Evolutionary conservation across 2,329 filamentous ascomycete species (phyloP).

Genomic region (Dothideomycetidae sp.): DNA sequence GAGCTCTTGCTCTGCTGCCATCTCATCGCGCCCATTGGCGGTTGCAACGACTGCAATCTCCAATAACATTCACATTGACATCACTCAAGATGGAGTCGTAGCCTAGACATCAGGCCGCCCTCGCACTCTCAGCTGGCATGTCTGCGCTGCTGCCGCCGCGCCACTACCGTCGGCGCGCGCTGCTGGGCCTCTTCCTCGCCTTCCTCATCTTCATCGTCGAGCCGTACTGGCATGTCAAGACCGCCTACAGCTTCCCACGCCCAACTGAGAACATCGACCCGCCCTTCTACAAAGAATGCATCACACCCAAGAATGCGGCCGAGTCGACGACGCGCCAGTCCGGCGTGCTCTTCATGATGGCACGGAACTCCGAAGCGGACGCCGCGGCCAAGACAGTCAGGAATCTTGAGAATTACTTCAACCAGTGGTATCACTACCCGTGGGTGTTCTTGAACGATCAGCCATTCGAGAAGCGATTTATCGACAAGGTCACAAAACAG

Average conservation of each 20-base stretch:
- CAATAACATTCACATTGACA: no score
- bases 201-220: constrained; percentile 1
- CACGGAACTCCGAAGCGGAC: constrained; percentile 31
- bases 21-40: no score
- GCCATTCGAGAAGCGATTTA: constrained; percentile 28
- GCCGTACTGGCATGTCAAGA: constrained; percentile 6
- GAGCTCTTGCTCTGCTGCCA: background rate
- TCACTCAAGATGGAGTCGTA: no score
- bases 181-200: constrained; percentile 1
- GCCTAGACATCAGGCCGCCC: no score
- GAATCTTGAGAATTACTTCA: constrained; percentile 32
- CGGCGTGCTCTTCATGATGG: constrained; percentile 34
- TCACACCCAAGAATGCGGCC: background rate
- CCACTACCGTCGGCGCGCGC: constrained; percentile 1
- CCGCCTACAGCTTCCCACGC: background rate
- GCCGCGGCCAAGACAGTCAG: constrained; percentile 28
- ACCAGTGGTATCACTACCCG: constrained; percentile 35
- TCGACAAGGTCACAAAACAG: constrained; percentile 24
- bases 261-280: background rate
- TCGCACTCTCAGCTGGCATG: no score
- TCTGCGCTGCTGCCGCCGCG: constrained; percentile 1
- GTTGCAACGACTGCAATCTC: no score
- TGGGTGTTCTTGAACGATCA: constrained; percentile 36
- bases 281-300: constrained; percentile 4
- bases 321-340: constrained; percentile 24